A percentile compares a stretch with the other conserved stretches of the same genome.
phyloP scores from a whole-genome alignment of 1,284 basidiomycete genomes.

The Rhodofomes roseus region DNA sequence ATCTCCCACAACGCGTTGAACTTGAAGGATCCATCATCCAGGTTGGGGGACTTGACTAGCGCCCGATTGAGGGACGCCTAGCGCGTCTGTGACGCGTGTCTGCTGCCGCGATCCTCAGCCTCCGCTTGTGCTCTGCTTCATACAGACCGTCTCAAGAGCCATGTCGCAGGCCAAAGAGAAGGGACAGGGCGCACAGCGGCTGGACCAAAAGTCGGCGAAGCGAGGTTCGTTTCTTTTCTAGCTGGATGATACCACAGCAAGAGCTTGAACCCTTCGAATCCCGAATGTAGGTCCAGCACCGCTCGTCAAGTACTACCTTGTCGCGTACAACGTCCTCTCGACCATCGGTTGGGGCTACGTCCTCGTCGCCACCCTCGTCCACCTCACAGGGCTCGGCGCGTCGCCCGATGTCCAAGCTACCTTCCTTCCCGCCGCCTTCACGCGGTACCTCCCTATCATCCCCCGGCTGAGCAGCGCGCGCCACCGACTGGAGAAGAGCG shows the following conservation, averaged over 20 bases:
- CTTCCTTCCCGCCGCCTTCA: slow-evolving; percentile 11
- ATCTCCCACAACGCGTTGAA: no score
- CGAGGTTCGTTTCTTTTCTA: background rate
- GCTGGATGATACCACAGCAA: background rate
- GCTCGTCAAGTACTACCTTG: slow-evolving; percentile 59
- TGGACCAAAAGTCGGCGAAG: background rate
- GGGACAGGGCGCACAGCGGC: background rate
- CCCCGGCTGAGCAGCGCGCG: slow-evolving; percentile 15
- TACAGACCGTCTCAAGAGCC: background rate
- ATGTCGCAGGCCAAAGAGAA: background rate
- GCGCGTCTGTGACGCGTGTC: no score
- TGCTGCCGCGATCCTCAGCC: no score
- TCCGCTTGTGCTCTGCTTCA: no score
- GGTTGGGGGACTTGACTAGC: no score
- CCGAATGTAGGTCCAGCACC: slow-evolving; percentile 15
- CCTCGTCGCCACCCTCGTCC: slow-evolving; percentile 48
- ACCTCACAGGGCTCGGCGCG: slow-evolving; percentile 40
- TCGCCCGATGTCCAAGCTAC: slow-evolving; percentile 26
- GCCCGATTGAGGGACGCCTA: no score
- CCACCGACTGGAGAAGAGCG: slow-evolving; percentile 20
- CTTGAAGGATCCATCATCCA: no score
- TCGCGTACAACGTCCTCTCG: slow-evolving; percentile 76
- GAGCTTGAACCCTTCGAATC: no score
- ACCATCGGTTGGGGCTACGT: slow-evolving; percentile 73
- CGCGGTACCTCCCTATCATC: slow-evolving; percentile 13